Evolutionary conservation across 306 rosid genomes (phyloP).

Genomic region (Fragaria nilgerrensis): DNA sequence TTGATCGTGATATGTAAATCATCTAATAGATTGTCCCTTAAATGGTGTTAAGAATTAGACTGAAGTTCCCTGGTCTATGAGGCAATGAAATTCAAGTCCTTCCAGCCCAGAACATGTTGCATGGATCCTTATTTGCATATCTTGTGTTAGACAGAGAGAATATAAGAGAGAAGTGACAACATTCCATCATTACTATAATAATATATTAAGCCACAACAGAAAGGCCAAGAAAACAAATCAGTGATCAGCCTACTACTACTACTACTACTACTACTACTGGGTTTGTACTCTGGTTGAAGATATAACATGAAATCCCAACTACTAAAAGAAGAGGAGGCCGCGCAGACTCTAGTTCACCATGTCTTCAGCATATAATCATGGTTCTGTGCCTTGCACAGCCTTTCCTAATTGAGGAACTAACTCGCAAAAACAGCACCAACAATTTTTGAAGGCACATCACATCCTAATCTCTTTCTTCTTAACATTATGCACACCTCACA

Average conservation of each 20-base stretch:
- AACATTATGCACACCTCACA: slow-evolving; percentile 25
- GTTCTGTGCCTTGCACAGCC: slow-evolving; percentile 6
- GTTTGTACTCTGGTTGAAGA: slow-evolving; percentile 17
- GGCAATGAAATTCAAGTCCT: background rate
- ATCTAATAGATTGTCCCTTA: background rate
- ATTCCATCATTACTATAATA: background rate
- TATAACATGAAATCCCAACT: slow-evolving; percentile 17
- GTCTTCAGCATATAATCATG: background rate
- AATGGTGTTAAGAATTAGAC: background rate
- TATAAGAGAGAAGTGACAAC: background rate
- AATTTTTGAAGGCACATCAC: slow-evolving; percentile 9
- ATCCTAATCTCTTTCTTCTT: slow-evolving; percentile 17
- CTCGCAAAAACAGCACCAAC: slow-evolving; percentile 18
- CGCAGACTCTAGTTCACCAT: slow-evolving; percentile 8
- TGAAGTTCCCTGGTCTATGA: background rate
- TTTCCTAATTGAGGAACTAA: slow-evolving; percentile 9
- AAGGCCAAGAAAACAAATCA: slow-evolving; percentile 22
- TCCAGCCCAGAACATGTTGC: background rate
- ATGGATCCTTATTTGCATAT: background rate
- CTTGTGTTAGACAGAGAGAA: background rate
- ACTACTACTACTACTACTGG: background rate
- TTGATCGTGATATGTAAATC: background rate
- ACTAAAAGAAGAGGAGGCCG: background rate
- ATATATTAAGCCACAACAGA: slow-evolving; percentile 10
- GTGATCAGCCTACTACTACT: slow-evolving; percentile 32